Conservation (phyloP, 192 early-diverging fungal species). For the Diversispora epigaea region DNA sequence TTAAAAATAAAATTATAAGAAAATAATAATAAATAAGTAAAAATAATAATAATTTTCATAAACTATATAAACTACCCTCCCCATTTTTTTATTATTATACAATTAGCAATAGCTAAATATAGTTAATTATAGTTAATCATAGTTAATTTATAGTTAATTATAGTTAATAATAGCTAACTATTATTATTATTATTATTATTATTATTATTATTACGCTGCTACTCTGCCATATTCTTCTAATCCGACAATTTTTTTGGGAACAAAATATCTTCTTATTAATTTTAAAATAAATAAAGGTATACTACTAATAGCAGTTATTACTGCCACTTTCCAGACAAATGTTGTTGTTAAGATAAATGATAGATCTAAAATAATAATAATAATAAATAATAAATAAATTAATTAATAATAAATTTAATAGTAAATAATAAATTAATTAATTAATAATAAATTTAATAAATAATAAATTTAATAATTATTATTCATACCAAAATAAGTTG, state of each 20-base stretch:
- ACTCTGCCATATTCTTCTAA: neutral
- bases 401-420: neutral
- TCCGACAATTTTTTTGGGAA: constrained; percentile 82
- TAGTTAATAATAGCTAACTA: too few species aligned
- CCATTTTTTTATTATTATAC: too few species aligned
- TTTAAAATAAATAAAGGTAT: constrained; percentile 88
- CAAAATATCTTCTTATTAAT: constrained; percentile 69
- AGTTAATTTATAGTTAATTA: too few species aligned
- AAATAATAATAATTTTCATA: too few species aligned
- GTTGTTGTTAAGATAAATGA: constrained; percentile 79
- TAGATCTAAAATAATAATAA: constrained; percentile 55
- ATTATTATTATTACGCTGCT: neutral
- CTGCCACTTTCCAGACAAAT: constrained; percentile 88
- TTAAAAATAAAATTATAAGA: too few species aligned
- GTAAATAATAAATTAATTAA: too few species aligned
- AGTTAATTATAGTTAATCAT: too few species aligned
- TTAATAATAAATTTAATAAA: too few species aligned
- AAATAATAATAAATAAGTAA: too few species aligned
- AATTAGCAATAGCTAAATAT: too few species aligned
- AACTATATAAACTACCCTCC: too few species aligned
- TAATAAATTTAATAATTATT: neutral
- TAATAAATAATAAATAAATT: constrained; percentile 9
- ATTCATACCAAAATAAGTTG: constrained; percentile 83
- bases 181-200: neutral
- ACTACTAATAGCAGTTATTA: constrained; percentile 85